These are phyloP conservation scores for Lolium rigidum DNA, from an alignment of 176 grass and related monocot genomes.

Conservation along the genomic window DNA sequence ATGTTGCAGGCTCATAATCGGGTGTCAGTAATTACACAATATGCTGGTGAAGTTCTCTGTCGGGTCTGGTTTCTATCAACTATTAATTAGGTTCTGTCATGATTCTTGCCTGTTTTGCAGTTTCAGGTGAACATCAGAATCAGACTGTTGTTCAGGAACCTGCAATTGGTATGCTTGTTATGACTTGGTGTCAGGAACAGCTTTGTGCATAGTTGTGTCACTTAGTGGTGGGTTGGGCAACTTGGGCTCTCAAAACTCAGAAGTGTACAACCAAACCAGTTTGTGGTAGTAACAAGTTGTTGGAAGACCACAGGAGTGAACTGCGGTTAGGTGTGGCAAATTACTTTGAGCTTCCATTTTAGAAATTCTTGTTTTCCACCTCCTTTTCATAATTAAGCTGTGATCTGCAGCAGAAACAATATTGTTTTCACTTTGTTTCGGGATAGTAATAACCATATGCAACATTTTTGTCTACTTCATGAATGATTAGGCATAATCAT, in stretches of 20 bases:
- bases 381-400: too few species aligned
- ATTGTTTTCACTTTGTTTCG: background rate
- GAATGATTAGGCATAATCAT: slow-evolving; percentile 10
- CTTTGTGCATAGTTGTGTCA: background rate
- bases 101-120: background rate
- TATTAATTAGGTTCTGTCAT: background rate
- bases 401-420: background rate
- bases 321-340: background rate
- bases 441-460: background rate
- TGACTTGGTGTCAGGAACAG: background rate
- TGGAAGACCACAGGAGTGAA: background rate
- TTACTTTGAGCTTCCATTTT: slow-evolving; percentile 19
- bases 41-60: background rate
- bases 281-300: background rate
- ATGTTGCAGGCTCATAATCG: too few species aligned
- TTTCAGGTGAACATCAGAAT: slow-evolving; percentile 10
- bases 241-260: background rate
- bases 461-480: background rate
- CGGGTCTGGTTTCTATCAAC: background rate
- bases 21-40: too few species aligned
- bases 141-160: background rate
- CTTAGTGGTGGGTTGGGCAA: background rate
- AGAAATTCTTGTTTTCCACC: slow-evolving; percentile 1
- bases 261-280: too few species aligned
- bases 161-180: background rate